Evolutionary conservation across 495 filamentous ascomycete species (phyloP), one percentile per base, ranked within the genome.

Genomic region (Tuber umbilicatum): DNA sequence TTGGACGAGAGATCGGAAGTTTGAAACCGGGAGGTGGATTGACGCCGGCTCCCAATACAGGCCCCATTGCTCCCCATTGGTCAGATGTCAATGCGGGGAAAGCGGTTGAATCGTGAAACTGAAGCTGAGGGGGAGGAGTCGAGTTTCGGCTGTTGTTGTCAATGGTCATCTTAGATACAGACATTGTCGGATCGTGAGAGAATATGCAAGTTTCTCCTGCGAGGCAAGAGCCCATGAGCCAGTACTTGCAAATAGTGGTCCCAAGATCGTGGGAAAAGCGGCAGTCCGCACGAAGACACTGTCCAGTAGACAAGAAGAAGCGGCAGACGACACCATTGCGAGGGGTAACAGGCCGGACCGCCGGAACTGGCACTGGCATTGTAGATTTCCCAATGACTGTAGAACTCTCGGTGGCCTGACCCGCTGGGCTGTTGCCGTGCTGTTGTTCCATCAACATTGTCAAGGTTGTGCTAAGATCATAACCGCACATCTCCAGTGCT

Each of bases 231-330:
- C 96, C 96, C 86, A 92, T 94, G 55, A 98, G 87, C 94, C 94
- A 99, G 80, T 97, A 98, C 91, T 98, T 99, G 94, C 96, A 99
- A 74, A 99, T 89, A 76, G 97, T 95, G 78, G 90, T 94, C 77
- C 92, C 97, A 43, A 96, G 85, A 81, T 99, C 96, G 84, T 99
- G 96, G 76, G 94, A 97, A 84, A 97, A 99, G 70, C 94, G 90
- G 79, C 96, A 99, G 81, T 99, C 96, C 70, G 94, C 94, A 42
- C 96, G 89, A 42, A 97, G 89, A 81, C 96, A 99, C 82, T 93
- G 90, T 7, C 96, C 96, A 27, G 90, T 94, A 21, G 94, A 93
- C 27, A 99, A 86, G 85, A 91, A 98, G 82, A 97, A 99, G 83
- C 94, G 96, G 86, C 96, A 99, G 35, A 98, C 92, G 31, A 97